Percentiles rank a stretch among this genome's conserved stretches.
These are phyloP conservation scores for Anthoceros angustus DNA, from an alignment of 225 moss, liverwort and hornwort species.

Conservation along the genomic window DNA sequence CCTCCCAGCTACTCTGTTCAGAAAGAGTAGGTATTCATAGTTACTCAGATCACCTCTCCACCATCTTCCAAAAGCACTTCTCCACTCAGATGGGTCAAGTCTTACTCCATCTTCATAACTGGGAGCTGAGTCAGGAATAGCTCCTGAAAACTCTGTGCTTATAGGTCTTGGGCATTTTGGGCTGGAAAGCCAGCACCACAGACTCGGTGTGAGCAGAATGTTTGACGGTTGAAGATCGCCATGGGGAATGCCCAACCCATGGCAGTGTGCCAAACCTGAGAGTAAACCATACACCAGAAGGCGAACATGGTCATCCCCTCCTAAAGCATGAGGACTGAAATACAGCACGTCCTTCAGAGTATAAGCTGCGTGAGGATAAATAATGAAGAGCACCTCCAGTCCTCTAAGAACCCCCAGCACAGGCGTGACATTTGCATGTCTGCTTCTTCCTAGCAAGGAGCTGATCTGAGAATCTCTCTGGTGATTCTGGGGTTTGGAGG, in stretches of 20 bases:
- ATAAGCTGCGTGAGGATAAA: constrained; percentile 37
- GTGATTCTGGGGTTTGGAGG: constrained; percentile 11
- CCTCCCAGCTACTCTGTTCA: constrained; percentile 73
- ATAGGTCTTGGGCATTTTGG: constrained; percentile 12
- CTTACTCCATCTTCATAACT: constrained; percentile 24
- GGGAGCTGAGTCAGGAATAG: constrained; percentile 8
- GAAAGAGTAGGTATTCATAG: constrained; percentile 65
- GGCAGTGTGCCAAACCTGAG: constrained; percentile 55
- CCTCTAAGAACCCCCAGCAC: constrained; percentile 51
- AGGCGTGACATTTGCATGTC: constrained; percentile 54
- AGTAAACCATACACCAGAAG: constrained; percentile 55
- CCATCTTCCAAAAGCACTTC: constrained; percentile 50
- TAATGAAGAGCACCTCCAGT: constrained; percentile 32
- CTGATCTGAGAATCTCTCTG: constrained; percentile 8
- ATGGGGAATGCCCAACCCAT: constrained; percentile 42
- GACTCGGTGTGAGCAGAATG: constrained; percentile 35
- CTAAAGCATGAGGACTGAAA: constrained; percentile 59
- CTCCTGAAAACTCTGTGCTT: constrained; percentile 5
- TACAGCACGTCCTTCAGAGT: constrained; percentile 44
- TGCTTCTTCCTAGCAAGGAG: constrained; percentile 7
- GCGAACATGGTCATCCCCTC: constrained; percentile 44
- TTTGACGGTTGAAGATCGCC: constrained; percentile 59
- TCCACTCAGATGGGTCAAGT: constrained; percentile 39
- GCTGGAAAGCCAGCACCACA: constrained; percentile 64
- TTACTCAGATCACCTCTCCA: constrained; percentile 76